A percentile compares a stretch with the other conserved stretches of the same genome.
Conservation (phyloP, 1,284 basidiomycete genomes). For the Cerioporus squamosus region DNA sequence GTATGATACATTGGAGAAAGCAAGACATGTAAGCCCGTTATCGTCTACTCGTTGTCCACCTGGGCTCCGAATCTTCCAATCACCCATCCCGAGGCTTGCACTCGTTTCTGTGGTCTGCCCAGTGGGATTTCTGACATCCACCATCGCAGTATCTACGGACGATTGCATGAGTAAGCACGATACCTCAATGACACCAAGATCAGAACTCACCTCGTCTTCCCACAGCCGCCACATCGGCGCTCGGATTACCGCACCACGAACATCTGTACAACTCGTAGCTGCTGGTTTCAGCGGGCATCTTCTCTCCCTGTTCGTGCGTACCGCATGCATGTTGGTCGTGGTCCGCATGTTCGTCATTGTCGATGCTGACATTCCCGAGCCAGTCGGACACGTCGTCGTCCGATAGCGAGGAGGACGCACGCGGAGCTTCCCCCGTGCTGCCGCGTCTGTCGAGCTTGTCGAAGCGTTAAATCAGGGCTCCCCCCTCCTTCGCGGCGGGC, state of each 20-base stretch:
- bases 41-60: too few species aligned
- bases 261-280: conserved; percentile 43
- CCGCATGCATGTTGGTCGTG: not conserved
- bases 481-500: conserved; percentile 48
- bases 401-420: not conserved
- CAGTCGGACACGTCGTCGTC: conserved; percentile 38
- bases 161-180: not conserved
- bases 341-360: conserved; percentile 10
- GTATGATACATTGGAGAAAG: too few species aligned
- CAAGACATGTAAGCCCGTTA: too few species aligned
- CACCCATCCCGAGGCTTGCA: conserved; percentile 7
- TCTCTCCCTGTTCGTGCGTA: not conserved
- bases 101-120: conserved; percentile 37
- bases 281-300: not conserved
- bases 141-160: conserved; percentile 56
- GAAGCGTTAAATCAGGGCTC: conserved; percentile 38
- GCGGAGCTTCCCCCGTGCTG: conserved; percentile 19
- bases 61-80: too few species aligned
- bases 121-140: conserved; percentile 53
- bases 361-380: conserved; percentile 14
- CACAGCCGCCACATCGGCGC: conserved; percentile 43
- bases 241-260: conserved; percentile 59
- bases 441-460: conserved; percentile 29
- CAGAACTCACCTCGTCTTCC: conserved; percentile 41
- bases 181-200: too few species aligned